Conservation (phyloP, 179 eudicot species). For the Nepenthes alata region DNA sequence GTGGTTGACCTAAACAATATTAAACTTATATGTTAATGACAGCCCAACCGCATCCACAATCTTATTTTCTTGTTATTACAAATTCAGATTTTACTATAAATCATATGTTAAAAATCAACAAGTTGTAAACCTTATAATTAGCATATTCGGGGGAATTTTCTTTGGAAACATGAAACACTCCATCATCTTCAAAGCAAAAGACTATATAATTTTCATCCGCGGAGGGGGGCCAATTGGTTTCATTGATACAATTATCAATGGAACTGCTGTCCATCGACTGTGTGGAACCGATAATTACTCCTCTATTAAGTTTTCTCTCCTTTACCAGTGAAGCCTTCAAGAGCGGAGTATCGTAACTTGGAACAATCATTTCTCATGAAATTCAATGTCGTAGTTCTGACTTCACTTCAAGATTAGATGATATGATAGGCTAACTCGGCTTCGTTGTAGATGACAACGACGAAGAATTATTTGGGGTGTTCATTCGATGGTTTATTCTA, state of each 20-base stretch:
- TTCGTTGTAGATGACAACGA: conserved; percentile 5
- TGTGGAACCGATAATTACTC: conserved; percentile 19
- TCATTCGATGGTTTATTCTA: too few species aligned
- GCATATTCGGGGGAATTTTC: conserved; percentile 6
- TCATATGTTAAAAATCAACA: too few species aligned
- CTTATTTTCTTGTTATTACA: too few species aligned
- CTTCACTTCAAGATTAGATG: conserved; percentile 3
- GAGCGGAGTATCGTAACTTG: conserved; percentile 5
- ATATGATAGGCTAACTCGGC: not conserved
- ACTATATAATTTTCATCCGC: conserved; percentile 66
- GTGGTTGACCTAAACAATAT: too few species aligned
- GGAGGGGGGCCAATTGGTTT: conserved; percentile 33
- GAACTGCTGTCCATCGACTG: conserved; percentile 23
- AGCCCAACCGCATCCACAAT: too few species aligned
- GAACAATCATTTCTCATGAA: conserved; percentile 4
- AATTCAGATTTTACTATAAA: too few species aligned
- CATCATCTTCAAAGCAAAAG: conserved; percentile 59
- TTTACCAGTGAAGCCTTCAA: conserved; percentile 14
- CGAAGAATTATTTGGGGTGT: too few species aligned
- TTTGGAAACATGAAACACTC: conserved; percentile 44
- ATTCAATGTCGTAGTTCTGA: conserved; percentile 9
- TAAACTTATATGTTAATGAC: too few species aligned
- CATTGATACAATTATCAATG: conserved; percentile 14
- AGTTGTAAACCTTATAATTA: too few species aligned
- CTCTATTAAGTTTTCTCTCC: conserved; percentile 29